Evolutionary conservation across 2,329 filamentous ascomycete genomes (phyloP).

Genomic region (Aspergillus brasiliensis): DNA sequence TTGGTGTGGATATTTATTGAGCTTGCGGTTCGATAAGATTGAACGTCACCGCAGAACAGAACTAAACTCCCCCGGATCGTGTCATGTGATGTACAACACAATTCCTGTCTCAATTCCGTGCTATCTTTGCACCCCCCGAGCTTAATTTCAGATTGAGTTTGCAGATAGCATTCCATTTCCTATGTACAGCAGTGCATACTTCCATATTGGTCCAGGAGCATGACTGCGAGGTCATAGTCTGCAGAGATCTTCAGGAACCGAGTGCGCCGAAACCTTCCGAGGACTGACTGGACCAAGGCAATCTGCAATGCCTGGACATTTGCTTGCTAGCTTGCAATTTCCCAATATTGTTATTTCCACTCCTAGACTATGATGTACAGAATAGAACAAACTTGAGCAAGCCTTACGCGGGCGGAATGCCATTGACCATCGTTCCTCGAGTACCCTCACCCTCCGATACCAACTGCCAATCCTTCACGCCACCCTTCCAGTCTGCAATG

Average conservation of each 20-base stretch:
- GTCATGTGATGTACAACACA: conserved; percentile 14
- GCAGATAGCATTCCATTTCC: neutral
- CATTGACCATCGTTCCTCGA: conserved; percentile 32
- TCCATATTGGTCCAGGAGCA: neutral
- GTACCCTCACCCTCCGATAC: conserved; percentile 36
- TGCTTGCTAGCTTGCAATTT: neutral
- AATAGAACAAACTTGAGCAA: neutral
- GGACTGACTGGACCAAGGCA: neutral
- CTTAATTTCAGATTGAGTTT: neutral
- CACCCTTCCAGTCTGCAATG: conserved; percentile 95
- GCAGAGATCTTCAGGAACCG: neutral
- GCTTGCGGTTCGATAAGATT: conserved; percentile 1
- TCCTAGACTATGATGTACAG: neutral
- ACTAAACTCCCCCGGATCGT: conserved; percentile 10
- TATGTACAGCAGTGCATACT: neutral
- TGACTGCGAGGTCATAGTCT: neutral
- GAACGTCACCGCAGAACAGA: conserved; percentile 10
- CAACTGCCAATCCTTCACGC: conserved; percentile 74
- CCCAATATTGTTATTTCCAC: neutral
- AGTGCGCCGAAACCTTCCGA: neutral
- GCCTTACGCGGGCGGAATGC: conserved; percentile 14
- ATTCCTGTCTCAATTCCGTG: neutral
- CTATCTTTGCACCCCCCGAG: neutral
- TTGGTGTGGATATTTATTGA: neutral
- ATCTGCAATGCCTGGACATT: neutral